A percentile compares a stretch with the other conserved stretches of the same genome.
phyloP scores from a whole-genome alignment of 23 red algal species.

The Agarophyton chilense region DNA sequence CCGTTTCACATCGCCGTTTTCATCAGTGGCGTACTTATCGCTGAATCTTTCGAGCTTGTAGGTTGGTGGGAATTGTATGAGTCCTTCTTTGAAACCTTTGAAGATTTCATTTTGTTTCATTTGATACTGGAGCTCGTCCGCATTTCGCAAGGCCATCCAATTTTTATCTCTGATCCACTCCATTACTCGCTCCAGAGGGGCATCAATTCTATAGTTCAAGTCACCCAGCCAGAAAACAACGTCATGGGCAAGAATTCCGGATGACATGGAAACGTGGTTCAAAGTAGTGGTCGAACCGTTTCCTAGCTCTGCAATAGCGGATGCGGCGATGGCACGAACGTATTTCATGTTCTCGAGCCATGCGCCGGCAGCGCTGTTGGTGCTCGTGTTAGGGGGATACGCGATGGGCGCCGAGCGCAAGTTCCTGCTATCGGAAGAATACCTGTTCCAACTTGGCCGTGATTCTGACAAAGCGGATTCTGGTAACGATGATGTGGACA shows the following conservation, averaged over 20 bases:
- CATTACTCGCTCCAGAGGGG: slow-evolving; percentile 65
- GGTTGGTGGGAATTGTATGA: slow-evolving; percentile 86
- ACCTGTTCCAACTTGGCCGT: background rate
- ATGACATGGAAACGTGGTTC: slow-evolving; percentile 21
- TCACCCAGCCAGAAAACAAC: slow-evolving; percentile 97
- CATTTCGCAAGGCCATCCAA: slow-evolving; percentile 59
- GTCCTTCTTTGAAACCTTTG: slow-evolving; percentile 82
- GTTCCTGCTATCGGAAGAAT: background rate
- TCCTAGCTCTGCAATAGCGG: slow-evolving; percentile 36
- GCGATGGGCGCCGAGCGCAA: background rate
- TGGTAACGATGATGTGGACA: background rate
- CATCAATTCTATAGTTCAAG: slow-evolving; percentile 95
- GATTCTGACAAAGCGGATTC: background rate
- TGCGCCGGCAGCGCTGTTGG: background rate
- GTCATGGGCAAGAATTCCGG: slow-evolving; percentile 85
- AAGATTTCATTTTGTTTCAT: slow-evolving; percentile 69
- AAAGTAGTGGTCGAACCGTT: slow-evolving; percentile 19
- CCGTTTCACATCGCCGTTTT: slow-evolving; percentile 72
- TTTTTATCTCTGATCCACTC: slow-evolving; percentile 67
- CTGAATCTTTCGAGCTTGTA: slow-evolving; percentile 85
- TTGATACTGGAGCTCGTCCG: slow-evolving; percentile 79
- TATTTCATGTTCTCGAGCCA: slow-evolving; percentile 41
- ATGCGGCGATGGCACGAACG: slow-evolving; percentile 36
- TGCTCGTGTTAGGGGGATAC: background rate
- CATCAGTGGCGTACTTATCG: slow-evolving; percentile 72